A percentile compares a stretch with the other conserved stretches of the same genome.
phyloP scores from a whole-genome alignment of 2,329 filamentous ascomycete genomes.

The Xylaria sp. region DNA sequence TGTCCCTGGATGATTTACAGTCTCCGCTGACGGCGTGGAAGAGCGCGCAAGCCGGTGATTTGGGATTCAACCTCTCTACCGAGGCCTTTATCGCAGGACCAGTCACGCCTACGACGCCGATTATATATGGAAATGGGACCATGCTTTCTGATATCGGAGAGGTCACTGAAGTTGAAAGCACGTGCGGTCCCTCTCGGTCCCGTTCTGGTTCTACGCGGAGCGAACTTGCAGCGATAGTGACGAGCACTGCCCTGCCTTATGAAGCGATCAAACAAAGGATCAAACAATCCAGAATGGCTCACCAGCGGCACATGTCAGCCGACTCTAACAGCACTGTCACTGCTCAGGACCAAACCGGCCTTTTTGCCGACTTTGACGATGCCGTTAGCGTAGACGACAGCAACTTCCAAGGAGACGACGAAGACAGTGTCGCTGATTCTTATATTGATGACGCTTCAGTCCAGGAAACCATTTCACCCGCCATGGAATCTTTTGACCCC shows the following conservation, averaged over 20 bases:
- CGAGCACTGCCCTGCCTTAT: constrained; percentile 40
- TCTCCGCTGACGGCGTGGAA: constrained; percentile 61
- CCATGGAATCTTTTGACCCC: constrained; percentile 37
- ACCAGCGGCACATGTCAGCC: constrained; percentile 59
- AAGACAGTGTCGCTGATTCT: constrained; percentile 67
- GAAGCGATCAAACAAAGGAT: constrained; percentile 51
- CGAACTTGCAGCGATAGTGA: constrained; percentile 37
- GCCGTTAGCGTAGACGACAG: constrained; percentile 66
- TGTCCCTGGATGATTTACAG: constrained; percentile 58
- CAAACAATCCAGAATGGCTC: constrained; percentile 45
- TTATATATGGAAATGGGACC: constrained; percentile 72
- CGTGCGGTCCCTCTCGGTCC: constrained; percentile 48
- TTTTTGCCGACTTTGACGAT: constrained; percentile 68
- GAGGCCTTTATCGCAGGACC: constrained; percentile 49
- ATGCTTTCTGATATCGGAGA: constrained; percentile 71
- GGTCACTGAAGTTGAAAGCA: constrained; percentile 59
- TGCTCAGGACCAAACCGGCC: constrained; percentile 52
- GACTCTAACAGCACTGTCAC: constrained; percentile 68
- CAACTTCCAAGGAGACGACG: constrained; percentile 68
- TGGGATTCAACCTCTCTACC: constrained; percentile 52
- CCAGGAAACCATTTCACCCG: constrained; percentile 39
- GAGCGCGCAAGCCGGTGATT: constrained; percentile 46
- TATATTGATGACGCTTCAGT: constrained; percentile 54
- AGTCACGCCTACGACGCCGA: constrained; percentile 63
- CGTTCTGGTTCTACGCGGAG: constrained; percentile 44